A percentile compares a stretch with the other conserved stretches of the same genome.
Evolutionary conservation across 148 eudicot genomes (phyloP).

Genomic region (Dysphania ambrosioides): DNA sequence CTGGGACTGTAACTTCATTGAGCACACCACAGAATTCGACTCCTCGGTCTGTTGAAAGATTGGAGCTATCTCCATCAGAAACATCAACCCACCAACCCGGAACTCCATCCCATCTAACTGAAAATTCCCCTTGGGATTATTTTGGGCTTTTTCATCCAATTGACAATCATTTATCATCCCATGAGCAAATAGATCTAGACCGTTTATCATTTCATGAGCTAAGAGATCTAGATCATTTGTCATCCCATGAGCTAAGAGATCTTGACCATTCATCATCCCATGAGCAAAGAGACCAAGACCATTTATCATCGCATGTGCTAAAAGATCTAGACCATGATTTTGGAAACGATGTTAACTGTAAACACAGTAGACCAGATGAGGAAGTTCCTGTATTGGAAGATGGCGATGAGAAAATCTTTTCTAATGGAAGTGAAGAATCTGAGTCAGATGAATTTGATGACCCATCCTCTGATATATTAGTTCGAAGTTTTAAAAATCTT

Average conservation of each 20-base stretch:
- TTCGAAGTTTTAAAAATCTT: constrained; percentile 79
- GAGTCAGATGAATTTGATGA: constrained; percentile 89
- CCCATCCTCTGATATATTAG: constrained; percentile 61
- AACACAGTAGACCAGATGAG: constrained; percentile 38
- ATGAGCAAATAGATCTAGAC: constrained; percentile 41
- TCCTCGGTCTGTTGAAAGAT: constrained; percentile 43
- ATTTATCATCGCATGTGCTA: constrained; percentile 49
- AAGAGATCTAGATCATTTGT: constrained; percentile 50
- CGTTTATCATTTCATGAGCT: constrained; percentile 49
- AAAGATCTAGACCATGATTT: constrained; percentile 36
- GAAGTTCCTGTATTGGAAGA: constrained; percentile 44
- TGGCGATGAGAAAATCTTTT: constrained; percentile 39
- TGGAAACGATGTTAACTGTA: constrained; percentile 32
- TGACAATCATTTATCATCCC: constrained; percentile 57
- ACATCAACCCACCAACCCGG: constrained; percentile 34
- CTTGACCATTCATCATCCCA: constrained; percentile 54
- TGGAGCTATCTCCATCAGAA: constrained; percentile 42
- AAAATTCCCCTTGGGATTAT: constrained; percentile 81
- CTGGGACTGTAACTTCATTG: constrained; percentile 53
- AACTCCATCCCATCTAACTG: constrained; percentile 35
- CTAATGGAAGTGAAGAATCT: constrained; percentile 38
- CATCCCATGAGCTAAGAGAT: constrained; percentile 52
- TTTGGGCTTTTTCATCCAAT: constrained; percentile 79
- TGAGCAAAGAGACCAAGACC: constrained; percentile 53
- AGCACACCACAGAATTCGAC: constrained; percentile 42